Evolutionary conservation across 768 basidiomycete genomes (phyloP), one percentile per base, ranked within the genome.

Genomic region (Cyclocybe aegerita): DNA sequence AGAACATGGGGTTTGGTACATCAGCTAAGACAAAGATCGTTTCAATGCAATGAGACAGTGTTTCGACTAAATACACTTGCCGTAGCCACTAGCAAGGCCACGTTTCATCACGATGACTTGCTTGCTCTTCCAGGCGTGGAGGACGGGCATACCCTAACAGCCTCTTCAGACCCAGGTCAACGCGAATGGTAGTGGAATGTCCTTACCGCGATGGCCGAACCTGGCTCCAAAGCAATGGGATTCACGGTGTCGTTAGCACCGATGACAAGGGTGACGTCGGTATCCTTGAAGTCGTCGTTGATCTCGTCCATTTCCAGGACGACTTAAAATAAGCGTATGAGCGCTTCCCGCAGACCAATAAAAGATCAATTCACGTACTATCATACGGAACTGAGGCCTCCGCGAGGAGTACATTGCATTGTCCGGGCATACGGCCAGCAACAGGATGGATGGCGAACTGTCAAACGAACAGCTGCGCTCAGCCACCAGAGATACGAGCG

Each of bases 291-390:
- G 64, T 94, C 92, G 36, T 93, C 90, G 63, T 94, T 93, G 72
- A 94, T 93, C 69, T 94, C 92, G 53, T 94, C 92, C 92, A 94
- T 93, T 70, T 94, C 92, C 51, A 89, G 73, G 36, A 93, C 90
- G 56, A 93, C 91, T 92, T 58, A 53, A 88, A 85, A 88, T 59
- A n/a, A 51, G 49, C 46, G 41, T 11, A 32, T 52, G 46, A 52
- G 45, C 34, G 36, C 40, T 47, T 46, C 29, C 9, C 35, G 11
- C 39, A 36, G 17, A 36, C 30, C 29, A 42, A 30, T n/a, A 31
- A 12, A 31, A 30, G 11, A 31, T 35, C 11, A 42, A 15, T 35
- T 16, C 48, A 58, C 84, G 65, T 55, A 90, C 88, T 88, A 61
- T 93, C 91, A 60, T 93, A 93, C 2, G 92, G 92, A 10, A 94